Conservation (phyloP, 139 green algal species). For the Nannochloris sp. region DNA sequence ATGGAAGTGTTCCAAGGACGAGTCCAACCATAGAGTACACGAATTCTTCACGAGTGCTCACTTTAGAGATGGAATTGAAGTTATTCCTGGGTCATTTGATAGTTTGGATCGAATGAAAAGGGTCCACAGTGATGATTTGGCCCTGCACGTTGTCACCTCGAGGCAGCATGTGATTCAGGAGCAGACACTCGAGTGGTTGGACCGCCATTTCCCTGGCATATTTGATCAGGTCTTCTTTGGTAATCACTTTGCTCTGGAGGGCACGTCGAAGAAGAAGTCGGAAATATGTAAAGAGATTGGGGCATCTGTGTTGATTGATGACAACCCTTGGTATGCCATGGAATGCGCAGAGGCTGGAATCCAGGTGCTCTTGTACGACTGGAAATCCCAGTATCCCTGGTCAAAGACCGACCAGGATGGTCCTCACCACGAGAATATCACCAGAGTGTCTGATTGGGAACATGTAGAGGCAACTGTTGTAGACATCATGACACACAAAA, state of each 20-base stretch:
- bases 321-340: slow-evolving; percentile 85
- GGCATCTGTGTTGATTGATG: slow-evolving; percentile 83
- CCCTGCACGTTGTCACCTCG: slow-evolving; percentile 85
- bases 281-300: slow-evolving; percentile 79
- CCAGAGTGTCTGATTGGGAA: slow-evolving; percentile 22
- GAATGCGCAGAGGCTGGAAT: slow-evolving; percentile 82
- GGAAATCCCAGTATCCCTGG: slow-evolving; percentile 76
- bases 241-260: slow-evolving; percentile 90
- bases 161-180: slow-evolving; percentile 86
- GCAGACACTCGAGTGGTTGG: slow-evolving; percentile 78
- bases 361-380: slow-evolving; percentile 89
- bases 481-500: not conserved
- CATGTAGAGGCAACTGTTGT: slow-evolving; percentile 22
- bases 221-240: slow-evolving; percentile 83
- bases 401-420: slow-evolving; percentile 53
- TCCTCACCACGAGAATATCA: slow-evolving; percentile 19
- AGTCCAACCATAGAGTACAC: slow-evolving; percentile 80
- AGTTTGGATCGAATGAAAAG: slow-evolving; percentile 48
- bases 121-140: slow-evolving; percentile 20
- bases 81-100: slow-evolving; percentile 76
- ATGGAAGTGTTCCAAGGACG: slow-evolving; percentile 76
- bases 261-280: slow-evolving; percentile 63
- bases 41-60: slow-evolving; percentile 87
- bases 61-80: slow-evolving; percentile 77
- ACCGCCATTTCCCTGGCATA: slow-evolving; percentile 60